Evolutionary conservation across 2,329 filamentous ascomycete species (phyloP).

Genomic region (Ophiosphaerella herpotricha): DNA sequence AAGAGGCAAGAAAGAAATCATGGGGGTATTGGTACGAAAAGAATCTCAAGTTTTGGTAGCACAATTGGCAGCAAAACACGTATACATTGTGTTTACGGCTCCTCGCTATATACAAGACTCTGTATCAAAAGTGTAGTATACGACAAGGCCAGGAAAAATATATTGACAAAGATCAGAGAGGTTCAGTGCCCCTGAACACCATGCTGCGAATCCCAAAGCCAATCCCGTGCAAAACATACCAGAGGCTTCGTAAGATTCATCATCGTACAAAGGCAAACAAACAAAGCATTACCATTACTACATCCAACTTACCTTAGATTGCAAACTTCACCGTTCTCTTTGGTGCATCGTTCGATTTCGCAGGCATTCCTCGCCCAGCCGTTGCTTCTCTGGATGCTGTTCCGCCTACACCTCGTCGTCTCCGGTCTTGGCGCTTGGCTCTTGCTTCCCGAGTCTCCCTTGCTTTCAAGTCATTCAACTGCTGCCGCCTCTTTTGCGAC

Average conservation of each 20-base stretch:
- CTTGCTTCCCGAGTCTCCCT: conserved; percentile 64
- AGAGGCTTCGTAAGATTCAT: conserved; percentile 24
- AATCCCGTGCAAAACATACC: background rate
- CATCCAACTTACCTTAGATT: conserved; percentile 17
- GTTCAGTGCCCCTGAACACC: conserved; percentile 1
- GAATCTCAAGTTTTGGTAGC: conserved; percentile 44
- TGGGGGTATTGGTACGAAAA: conserved; percentile 45
- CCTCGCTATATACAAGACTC: conserved; percentile 3
- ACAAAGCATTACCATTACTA: conserved; percentile 23
- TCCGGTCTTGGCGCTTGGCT: conserved; percentile 59
- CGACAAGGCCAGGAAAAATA: conserved; percentile 1
- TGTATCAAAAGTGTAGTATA: conserved; percentile 8
- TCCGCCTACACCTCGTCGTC: conserved; percentile 42
- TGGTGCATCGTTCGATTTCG: conserved; percentile 14
- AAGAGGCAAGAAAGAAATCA: conserved; percentile 42
- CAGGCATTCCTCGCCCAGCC: conserved; percentile 32
- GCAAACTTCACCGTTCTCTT: conserved; percentile 41
- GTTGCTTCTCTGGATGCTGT: conserved; percentile 33
- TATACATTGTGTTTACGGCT: background rate
- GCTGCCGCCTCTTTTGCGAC: conserved; percentile 60
- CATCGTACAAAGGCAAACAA: conserved; percentile 13
- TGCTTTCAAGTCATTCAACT: conserved; percentile 63
- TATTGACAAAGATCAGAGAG: background rate
- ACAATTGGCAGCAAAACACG: background rate
- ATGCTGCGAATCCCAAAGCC: background rate